Conservation (phyloP, 2,329 filamentous ascomycete species). For the Aspergillus quadrilineatus region DNA sequence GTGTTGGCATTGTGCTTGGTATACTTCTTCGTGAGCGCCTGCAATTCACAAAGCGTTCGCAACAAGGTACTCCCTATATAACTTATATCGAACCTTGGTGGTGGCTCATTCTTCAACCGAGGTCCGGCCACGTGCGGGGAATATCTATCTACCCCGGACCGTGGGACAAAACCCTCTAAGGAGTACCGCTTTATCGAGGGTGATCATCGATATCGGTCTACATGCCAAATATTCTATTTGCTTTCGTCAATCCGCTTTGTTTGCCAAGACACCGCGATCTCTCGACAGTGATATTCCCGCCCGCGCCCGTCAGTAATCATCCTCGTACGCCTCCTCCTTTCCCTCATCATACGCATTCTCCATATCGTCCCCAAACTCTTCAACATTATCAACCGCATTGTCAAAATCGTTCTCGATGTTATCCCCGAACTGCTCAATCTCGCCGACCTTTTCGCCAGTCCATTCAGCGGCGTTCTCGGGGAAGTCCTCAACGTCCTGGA, state of each 20-base stretch:
- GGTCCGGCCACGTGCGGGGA: slow-evolving; percentile 27
- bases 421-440: slow-evolving; percentile 27
- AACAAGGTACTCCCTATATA: not conserved
- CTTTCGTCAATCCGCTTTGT: not conserved
- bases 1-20: slow-evolving; percentile 35
- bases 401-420: slow-evolving; percentile 26
- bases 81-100: not conserved
- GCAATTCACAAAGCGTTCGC: not conserved
- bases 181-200: not conserved
- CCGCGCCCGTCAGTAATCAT: not conserved
- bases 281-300: not conserved
- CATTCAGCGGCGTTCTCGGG: not conserved
- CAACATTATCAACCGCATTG: slow-evolving; percentile 13
- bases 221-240: not conserved
- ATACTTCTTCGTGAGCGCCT: not conserved
- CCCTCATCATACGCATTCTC: slow-evolving; percentile 47
- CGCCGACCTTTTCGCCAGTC: slow-evolving; percentile 5
- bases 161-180: not conserved
- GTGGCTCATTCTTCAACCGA: slow-evolving; percentile 19
- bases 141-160: not conserved
- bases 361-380: slow-evolving; percentile 38
- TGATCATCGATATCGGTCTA: not conserved
- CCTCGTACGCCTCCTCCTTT: slow-evolving; percentile 28
- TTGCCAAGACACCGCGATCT: not conserved
- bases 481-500: slow-evolving; percentile 5